These are phyloP conservation scores for Solanum sitiens DNA, from an alignment of 257 asterid genomes.

Conservation along the genomic window DNA sequence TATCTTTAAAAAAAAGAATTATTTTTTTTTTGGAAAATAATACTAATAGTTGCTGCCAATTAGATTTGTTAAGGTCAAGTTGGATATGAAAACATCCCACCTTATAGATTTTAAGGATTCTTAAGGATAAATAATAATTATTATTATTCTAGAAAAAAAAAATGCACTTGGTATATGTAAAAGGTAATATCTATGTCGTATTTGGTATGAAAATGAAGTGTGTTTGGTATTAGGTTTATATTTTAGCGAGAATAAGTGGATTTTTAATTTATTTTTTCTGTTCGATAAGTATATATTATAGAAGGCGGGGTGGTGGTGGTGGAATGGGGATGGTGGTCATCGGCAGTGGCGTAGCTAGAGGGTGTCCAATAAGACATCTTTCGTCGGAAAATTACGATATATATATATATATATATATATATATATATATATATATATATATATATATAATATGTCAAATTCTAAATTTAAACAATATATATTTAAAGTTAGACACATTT, in stretches of 20 bases:
- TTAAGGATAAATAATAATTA: constrained; percentile 1
- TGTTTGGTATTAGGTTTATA: background rate
- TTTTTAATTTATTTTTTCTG: background rate
- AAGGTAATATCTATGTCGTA: background rate
- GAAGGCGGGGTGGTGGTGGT: background rate
- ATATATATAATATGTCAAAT: too few species aligned
- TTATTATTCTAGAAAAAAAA: background rate
- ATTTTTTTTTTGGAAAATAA: background rate
- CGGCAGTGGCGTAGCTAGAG: too few species aligned
- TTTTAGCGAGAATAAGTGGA: background rate
- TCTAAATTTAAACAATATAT: too few species aligned
- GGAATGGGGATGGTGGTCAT: background rate
- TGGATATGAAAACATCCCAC: background rate
- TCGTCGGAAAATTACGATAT: too few species aligned
- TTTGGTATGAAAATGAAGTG: background rate
- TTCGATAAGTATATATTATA: background rate
- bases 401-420: too few species aligned
- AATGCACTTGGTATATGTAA: background rate
- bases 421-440: too few species aligned
- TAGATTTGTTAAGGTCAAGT: constrained; percentile 1
- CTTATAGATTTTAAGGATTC: constrained; percentile 10
- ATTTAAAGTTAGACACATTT: too few species aligned
- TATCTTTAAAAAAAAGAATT: background rate
- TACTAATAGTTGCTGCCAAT: background rate
- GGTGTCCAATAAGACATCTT: too few species aligned